A percentile compares a stretch with the other conserved stretches of the same genome.
phyloP scores from a whole-genome alignment of 225 moss, liverwort and hornwort genomes.

The Polytrichum commune region DNA sequence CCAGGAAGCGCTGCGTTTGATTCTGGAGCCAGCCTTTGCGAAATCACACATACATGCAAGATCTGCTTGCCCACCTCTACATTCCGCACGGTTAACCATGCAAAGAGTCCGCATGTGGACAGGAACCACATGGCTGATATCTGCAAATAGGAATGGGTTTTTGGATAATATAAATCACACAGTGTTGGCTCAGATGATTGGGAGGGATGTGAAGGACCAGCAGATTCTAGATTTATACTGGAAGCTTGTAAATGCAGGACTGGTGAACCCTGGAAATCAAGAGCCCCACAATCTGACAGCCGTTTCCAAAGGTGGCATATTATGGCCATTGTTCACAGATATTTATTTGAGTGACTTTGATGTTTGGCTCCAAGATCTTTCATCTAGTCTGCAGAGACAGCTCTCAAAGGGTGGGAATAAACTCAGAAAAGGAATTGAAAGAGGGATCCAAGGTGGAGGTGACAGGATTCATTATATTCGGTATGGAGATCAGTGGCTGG shows the following conservation, averaged over 20 bases:
- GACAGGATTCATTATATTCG: slow-evolving; percentile 38
- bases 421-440: background rate
- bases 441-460: background rate
- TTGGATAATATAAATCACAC: slow-evolving; percentile 31
- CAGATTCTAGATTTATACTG: slow-evolving; percentile 63
- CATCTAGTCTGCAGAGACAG: slow-evolving; percentile 15
- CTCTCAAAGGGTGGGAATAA: background rate
- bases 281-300: slow-evolving; percentile 47
- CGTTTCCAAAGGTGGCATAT: slow-evolving; percentile 38
- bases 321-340: slow-evolving; percentile 49
- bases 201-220: slow-evolving; percentile 49
- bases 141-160: slow-evolving; percentile 16
- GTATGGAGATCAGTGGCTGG: slow-evolving; percentile 56
- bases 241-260: slow-evolving; percentile 56
- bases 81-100: slow-evolving; percentile 37
- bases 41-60: slow-evolving; percentile 5
- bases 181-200: slow-evolving; percentile 31
- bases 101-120: slow-evolving; percentile 48
- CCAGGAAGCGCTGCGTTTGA: slow-evolving; percentile 37
- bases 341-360: slow-evolving; percentile 52
- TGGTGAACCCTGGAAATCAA: slow-evolving; percentile 13
- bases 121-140: slow-evolving; percentile 46
- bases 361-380: slow-evolving; percentile 26
- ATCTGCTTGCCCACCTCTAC: slow-evolving; percentile 1
- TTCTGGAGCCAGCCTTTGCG: slow-evolving; percentile 38